A percentile compares a stretch with the other conserved stretches of the same genome.
Evolutionary conservation across 2,329 filamentous ascomycete species (phyloP).

Genomic region (Conoideocrella luteorostrata): DNA sequence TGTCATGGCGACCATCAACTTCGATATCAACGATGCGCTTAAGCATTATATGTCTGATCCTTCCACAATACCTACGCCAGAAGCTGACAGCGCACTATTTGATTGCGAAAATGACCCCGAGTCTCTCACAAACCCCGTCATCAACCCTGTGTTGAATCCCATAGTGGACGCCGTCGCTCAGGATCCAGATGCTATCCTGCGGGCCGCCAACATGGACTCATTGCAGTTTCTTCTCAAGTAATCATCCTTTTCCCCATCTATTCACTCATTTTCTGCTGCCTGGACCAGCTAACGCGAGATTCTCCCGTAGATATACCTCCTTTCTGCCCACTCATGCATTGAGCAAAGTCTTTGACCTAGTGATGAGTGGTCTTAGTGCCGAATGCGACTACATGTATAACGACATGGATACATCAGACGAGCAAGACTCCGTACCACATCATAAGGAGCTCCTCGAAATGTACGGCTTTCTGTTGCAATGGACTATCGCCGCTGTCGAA

Average conservation of each 20-base stretch:
- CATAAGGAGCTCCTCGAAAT: slow-evolving; percentile 91
- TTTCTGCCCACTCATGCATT: slow-evolving; percentile 74
- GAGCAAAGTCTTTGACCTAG: slow-evolving; percentile 87
- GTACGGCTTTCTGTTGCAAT: slow-evolving; percentile 89
- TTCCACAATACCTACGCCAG: slow-evolving; percentile 70
- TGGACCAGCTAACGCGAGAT: slow-evolving; percentile 33
- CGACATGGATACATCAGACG: slow-evolving; percentile 79
- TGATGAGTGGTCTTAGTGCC: slow-evolving; percentile 77
- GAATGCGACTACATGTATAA: slow-evolving; percentile 81
- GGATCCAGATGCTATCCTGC: slow-evolving; percentile 80
- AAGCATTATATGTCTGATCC: slow-evolving; percentile 97
- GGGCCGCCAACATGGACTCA: slow-evolving; percentile 78
- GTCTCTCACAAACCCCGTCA: slow-evolving; percentile 65
- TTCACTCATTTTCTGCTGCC: neutral
- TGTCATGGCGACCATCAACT: slow-evolving; percentile 69
- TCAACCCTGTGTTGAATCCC: slow-evolving; percentile 82
- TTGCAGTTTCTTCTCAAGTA: slow-evolving; percentile 96
- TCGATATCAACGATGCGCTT: slow-evolving; percentile 94
- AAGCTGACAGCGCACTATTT: slow-evolving; percentile 74
- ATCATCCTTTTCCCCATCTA: slow-evolving; percentile 30
- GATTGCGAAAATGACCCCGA: slow-evolving; percentile 94
- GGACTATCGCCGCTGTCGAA: slow-evolving; percentile 92
- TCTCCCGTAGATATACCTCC: slow-evolving; percentile 69
- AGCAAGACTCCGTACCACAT: slow-evolving; percentile 77
- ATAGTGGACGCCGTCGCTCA: slow-evolving; percentile 91